Evolutionary conservation across 176 grass and related monocot genomes (phyloP).

Genomic region (Aegilops bicornis): DNA sequence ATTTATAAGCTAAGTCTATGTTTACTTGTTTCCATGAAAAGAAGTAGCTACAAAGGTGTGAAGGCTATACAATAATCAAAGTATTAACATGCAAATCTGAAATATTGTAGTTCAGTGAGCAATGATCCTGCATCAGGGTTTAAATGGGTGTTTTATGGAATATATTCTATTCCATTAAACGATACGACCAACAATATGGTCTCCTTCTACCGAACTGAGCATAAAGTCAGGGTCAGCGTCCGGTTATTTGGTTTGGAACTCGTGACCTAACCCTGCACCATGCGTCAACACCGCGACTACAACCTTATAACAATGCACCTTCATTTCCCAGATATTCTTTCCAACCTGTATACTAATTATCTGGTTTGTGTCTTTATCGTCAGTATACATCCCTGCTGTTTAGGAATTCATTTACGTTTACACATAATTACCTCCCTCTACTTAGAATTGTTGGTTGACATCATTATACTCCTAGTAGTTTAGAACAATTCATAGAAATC

Average conservation of each 20-base stretch:
- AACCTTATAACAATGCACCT: neutral
- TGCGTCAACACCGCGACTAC: too few relatives aligned
- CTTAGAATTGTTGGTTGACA: constrained; percentile 2
- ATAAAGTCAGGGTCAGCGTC: too few relatives aligned
- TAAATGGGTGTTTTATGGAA: neutral
- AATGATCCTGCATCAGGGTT: neutral
- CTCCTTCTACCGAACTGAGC: too few relatives aligned
- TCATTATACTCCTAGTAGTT: neutral
- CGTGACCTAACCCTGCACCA: too few relatives aligned
- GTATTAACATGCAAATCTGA: neutral
- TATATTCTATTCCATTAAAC: neutral
- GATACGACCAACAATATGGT: neutral
- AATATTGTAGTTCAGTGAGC: neutral
- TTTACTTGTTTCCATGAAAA: neutral
- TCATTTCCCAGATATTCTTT: neutral
- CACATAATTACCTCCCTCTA: neutral
- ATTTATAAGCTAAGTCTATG: neutral
- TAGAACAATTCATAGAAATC: constrained; percentile 8
- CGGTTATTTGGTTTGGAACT: too few relatives aligned
- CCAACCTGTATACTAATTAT: neutral
- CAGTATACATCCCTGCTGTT: neutral
- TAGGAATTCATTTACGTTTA: neutral
- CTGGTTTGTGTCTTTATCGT: neutral
- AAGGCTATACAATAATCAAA: neutral
- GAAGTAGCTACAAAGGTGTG: neutral